Evolutionary conservation across 805 yeast genomes (phyloP), one percentile per base, ranked within the genome.

Genomic region (Candida nanaspora): DNA sequence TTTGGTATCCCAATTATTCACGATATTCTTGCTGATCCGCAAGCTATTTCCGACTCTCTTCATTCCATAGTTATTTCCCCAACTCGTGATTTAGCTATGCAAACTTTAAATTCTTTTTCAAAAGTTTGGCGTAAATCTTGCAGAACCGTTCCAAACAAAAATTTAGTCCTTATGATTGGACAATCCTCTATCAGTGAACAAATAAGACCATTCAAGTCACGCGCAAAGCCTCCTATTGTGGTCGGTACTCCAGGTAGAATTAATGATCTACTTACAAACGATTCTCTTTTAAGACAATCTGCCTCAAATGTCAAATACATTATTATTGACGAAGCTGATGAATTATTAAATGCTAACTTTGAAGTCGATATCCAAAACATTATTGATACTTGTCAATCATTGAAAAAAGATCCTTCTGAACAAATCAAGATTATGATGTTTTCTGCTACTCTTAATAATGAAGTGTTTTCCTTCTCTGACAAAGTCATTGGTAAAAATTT

Each of bases 171-270:
- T 41, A 64, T 83, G 41, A 84, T 83, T 41, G 95, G 95, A 43
- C 89, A 91, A 42, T 72, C 65, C 47, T 61, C 70, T 39, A 69
- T 69, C 44, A 53, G 41, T 32, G 50, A 35, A 28, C 80, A 60
- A 58, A 54, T 38, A 11, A 49, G 47, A 42, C 52, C 61, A 32
- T 52, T 66, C 45, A 44, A 52, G 31, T 32, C 38, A 34, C 11
- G 49, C 39, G 37, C 41, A 21, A 65, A 61, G 18, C 79, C 87
- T 6, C 75, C 80, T 28, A 76, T 88, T 50, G 74, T 86, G 34
- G 84, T 87, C 42, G 93, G 86, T 20, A 88, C 96, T 6, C 97
- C 97, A 1, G 96, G 96, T 49, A 76, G 96, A 62, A 69, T 88
- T 42, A 57, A 70, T 41, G 94, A 81, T 51, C 66, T 80, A 46